phyloP scores from a whole-genome alignment of 192 early-diverging fungal genomes.

The Ambispora gerdemannii region DNA sequence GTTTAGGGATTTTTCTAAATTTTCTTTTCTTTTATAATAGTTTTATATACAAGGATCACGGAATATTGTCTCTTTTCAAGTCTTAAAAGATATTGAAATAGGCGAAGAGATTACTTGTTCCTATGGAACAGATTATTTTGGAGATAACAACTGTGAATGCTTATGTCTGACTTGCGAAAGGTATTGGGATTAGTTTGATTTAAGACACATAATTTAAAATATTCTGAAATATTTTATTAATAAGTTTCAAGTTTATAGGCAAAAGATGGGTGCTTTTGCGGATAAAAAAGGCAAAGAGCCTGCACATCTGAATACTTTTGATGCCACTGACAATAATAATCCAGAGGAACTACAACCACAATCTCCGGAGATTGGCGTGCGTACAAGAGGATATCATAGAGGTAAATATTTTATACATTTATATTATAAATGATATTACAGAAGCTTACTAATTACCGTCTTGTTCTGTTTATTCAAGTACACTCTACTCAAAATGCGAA shows the following conservation, averaged over 20 bases:
- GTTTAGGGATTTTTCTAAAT: neutral
- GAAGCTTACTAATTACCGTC: too few species aligned
- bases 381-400: neutral
- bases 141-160: slow-evolving; percentile 56
- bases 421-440: too few species aligned
- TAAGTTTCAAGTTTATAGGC: too few species aligned
- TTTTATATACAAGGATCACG: slow-evolving; percentile 47
- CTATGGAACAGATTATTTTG: slow-evolving; percentile 64
- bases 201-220: too few species aligned
- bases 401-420: too few species aligned
- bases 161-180: slow-evolving; percentile 58
- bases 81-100: slow-evolving; percentile 43
- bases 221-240: too few species aligned
- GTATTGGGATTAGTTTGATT: neutral
- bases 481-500: too few species aligned
- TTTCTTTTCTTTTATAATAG: slow-evolving; percentile 16
- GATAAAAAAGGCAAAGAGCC: neutral
- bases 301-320: neutral
- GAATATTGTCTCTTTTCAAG: slow-evolving; percentile 54
- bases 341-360: neutral
- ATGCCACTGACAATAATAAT: neutral
- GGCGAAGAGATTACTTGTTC: slow-evolving; percentile 61
- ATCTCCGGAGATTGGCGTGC: neutral
- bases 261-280: neutral
- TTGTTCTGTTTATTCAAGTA: too few species aligned